Evolutionary conservation across 148 eudicot genomes (phyloP).

Genomic region (Cornus controversa): DNA sequence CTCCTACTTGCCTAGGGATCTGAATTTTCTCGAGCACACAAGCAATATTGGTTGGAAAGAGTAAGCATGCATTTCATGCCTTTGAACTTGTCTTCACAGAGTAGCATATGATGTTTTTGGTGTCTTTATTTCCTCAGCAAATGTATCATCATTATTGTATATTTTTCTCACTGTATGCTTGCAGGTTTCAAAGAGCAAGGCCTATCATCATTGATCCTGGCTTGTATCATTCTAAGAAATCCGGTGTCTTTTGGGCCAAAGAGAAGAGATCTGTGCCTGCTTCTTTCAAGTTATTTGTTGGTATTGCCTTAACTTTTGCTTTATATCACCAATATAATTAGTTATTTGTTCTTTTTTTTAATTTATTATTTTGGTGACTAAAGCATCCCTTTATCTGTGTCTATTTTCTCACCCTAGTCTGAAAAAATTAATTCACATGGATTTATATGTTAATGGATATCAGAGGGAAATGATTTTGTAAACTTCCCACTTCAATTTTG

Average conservation of each 20-base stretch:
- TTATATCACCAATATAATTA: background rate
- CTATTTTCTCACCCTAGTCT: background rate
- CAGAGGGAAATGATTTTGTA: background rate
- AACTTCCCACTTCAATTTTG: background rate
- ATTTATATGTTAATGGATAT: no score
- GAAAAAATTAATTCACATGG: background rate
- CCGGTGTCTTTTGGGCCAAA: constrained; percentile 86
- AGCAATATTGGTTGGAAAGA: constrained; percentile 96
- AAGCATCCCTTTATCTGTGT: background rate
- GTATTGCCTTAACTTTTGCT: constrained; percentile 28
- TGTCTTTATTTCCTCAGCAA: background rate
- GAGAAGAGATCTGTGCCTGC: constrained; percentile 87
- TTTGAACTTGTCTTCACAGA: constrained; percentile 12
- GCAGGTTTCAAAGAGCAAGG: constrained; percentile 81
- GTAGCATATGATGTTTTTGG: background rate
- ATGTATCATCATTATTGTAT: background rate
- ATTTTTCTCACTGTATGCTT: constrained; percentile 3
- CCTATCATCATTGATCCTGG: constrained; percentile 94
- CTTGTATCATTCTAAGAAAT: constrained; percentile 78
- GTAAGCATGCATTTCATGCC: constrained; percentile 41
- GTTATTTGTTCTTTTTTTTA: background rate
- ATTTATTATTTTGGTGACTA: background rate
- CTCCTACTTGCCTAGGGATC: constrained; percentile 87
- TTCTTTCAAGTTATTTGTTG: constrained; percentile 81
- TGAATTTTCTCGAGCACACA: constrained; percentile 93